Evolutionary conservation across 2,329 filamentous ascomycete species (phyloP).

Genomic region (Lasiodiplodia sp.): DNA sequence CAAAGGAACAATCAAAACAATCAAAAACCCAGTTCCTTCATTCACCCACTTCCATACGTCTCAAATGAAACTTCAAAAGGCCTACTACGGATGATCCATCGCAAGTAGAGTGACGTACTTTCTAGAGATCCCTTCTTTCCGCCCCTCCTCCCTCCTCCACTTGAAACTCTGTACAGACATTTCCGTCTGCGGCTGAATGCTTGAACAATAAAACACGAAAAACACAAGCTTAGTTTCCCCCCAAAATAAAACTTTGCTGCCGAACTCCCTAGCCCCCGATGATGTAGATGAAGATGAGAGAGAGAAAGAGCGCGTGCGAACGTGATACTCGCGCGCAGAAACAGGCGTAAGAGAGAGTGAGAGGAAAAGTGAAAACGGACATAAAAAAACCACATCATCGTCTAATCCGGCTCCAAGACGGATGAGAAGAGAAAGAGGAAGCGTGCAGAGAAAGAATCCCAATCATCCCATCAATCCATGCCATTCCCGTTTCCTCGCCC

Average conservation of each 20-base stretch:
- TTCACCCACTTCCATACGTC: not conserved
- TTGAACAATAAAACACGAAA: constrained; percentile 10
- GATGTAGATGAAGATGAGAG: constrained; percentile 7
- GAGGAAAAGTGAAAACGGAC: not conserved
- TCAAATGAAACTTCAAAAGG: not conserved
- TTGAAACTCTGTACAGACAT: not conserved
- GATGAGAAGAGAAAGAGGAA: constrained; percentile 12
- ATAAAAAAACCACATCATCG: constrained; percentile 9
- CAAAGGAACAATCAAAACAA: not conserved
- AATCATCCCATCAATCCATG: constrained; percentile 32
- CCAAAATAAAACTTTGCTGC: constrained; percentile 16
- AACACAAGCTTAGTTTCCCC: constrained; percentile 7
- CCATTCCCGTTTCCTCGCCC: constrained; percentile 28
- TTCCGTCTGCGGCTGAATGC: not conserved
- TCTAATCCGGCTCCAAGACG: constrained; percentile 3
- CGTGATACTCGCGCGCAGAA: not conserved
- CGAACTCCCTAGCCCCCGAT: constrained; percentile 10
- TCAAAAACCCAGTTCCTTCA: not conserved
- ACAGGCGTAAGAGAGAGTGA: constrained; percentile 1
- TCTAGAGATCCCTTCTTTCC: not conserved
- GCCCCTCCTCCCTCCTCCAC: not conserved
- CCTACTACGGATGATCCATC: not conserved
- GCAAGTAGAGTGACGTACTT: not conserved
- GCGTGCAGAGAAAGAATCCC: constrained; percentile 2
- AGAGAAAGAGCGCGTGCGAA: not conserved